Conservation (phyloP, 306 rosid genomes). For the Cyamopsis tetragonoloba region DNA sequence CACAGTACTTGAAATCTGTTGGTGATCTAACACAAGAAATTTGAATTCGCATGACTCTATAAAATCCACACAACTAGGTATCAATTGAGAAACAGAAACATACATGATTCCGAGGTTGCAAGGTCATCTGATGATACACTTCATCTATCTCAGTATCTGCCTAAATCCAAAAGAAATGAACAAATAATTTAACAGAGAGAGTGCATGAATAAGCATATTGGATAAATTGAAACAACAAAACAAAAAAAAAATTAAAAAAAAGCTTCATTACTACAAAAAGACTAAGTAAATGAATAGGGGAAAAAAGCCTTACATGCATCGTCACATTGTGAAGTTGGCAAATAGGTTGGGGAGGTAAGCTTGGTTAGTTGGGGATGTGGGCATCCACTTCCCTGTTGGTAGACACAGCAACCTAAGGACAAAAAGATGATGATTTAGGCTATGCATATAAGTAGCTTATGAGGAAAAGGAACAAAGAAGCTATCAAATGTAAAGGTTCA, state of each 20-base stretch:
- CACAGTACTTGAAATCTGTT: conserved; percentile 53
- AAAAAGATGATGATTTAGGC: conserved; percentile 20
- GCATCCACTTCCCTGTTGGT: conserved; percentile 50
- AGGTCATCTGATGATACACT: conserved; percentile 95
- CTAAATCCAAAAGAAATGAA: conserved; percentile 44
- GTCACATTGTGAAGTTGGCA: conserved; percentile 95
- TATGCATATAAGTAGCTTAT: background rate
- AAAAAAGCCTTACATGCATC: conserved; percentile 76
- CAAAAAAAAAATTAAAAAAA: too few species aligned
- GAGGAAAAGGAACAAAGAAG: background rate
- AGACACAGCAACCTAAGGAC: conserved; percentile 43
- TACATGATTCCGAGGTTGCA: conserved; percentile 86
- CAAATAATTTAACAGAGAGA: conserved; percentile 7
- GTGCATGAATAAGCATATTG: background rate
- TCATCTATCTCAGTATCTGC: conserved; percentile 87
- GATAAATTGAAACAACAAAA: conserved; percentile 11
- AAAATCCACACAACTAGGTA: background rate
- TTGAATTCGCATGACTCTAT: background rate
- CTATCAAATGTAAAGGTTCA: conserved; percentile 2
- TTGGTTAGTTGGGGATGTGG: conserved; percentile 46
- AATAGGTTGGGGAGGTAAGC: conserved; percentile 63
- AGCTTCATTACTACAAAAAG: background rate
- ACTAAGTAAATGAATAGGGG: conserved; percentile 10
- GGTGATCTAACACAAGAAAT: conserved; percentile 44
- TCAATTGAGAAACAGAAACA: conserved; percentile 27